A percentile compares a stretch with the other conserved stretches of the same genome.
Evolutionary conservation across 73 alveolate species (phyloP).

Genomic region (Paramecium sexaurelia): DNA sequence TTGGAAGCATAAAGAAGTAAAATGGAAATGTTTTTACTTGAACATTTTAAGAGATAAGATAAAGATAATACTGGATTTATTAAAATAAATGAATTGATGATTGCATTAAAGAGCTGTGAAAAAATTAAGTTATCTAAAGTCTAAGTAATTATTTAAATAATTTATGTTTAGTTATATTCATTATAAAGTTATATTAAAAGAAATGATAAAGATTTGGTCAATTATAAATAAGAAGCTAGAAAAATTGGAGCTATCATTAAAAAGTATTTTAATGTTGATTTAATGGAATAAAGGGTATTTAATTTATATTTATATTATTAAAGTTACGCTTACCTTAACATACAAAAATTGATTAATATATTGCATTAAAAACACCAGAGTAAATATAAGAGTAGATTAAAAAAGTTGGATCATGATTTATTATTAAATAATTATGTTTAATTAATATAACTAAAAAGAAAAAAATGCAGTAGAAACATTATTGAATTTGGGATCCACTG

Average conservation of each 20-base stretch:
- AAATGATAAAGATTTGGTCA: constrained; percentile 27
- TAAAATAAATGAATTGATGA: constrained; percentile 59
- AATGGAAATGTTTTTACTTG: constrained; percentile 48
- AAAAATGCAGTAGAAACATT: constrained; percentile 8
- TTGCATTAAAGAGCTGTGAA: constrained; percentile 21
- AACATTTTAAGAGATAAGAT: constrained; percentile 14
- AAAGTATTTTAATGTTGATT: constrained; percentile 52
- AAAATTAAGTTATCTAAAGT: constrained; percentile 60
- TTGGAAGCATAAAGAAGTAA: constrained; percentile 51
- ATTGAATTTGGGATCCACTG: neutral
- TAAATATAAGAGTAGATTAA: neutral
- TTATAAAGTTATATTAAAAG: constrained; percentile 59
- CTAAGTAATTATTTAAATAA: neutral
- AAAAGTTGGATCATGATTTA: constrained; percentile 12
- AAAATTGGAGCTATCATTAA: constrained; percentile 59
- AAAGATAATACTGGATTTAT: constrained; percentile 46
- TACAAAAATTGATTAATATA: neutral
- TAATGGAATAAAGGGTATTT: constrained; percentile 27
- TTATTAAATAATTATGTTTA: constrained; percentile 42
- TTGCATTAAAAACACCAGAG: constrained; percentile 1
- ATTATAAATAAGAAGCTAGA: constrained; percentile 60
- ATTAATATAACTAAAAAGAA: constrained; percentile 18
- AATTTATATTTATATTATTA: neutral
- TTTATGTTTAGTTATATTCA: neutral
- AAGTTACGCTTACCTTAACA: neutral